These are phyloP conservation scores for Filobasidium floriforme DNA, from an alignment of 768 basidiomycete genomes.

Conservation along the genomic window DNA sequence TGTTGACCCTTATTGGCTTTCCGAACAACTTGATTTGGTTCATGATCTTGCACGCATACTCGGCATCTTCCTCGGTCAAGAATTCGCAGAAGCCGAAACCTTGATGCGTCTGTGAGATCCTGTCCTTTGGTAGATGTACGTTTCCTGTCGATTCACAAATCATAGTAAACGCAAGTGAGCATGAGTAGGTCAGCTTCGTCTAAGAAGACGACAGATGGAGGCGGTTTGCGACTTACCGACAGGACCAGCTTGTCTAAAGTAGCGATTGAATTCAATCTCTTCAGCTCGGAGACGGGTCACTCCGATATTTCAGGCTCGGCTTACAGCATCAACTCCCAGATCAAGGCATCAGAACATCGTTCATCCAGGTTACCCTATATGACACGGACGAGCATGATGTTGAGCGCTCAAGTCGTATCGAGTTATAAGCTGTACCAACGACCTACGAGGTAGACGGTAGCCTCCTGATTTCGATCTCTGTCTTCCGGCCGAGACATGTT, in stretches of 20 bases:
- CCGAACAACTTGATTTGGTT: slow-evolving; percentile 99
- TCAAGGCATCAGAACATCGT: slow-evolving; percentile 79
- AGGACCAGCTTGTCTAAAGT: slow-evolving; percentile 82
- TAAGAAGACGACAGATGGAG: not conserved
- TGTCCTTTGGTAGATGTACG: slow-evolving; percentile 95
- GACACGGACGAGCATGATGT: no score
- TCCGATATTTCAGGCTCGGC: slow-evolving; percentile 12
- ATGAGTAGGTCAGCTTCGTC: not conserved
- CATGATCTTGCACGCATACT: slow-evolving; percentile 99
- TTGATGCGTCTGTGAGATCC: slow-evolving; percentile 96
- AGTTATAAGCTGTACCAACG: not conserved
- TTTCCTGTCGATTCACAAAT: no score
- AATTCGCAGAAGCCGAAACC: slow-evolving; percentile 99
- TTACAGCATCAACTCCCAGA: slow-evolving; percentile 93
- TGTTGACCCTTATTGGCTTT: slow-evolving; percentile 97
- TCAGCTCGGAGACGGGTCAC: not conserved
- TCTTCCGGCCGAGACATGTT: slow-evolving; percentile 56
- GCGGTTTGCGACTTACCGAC: slow-evolving; percentile 60
- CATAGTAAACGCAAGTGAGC: no score
- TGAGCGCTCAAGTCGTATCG: not conserved
- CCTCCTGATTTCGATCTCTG: slow-evolving; percentile 76
- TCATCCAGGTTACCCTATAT: slow-evolving; percentile 94
- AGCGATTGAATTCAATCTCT: not conserved
- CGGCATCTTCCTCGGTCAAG: slow-evolving; percentile 95
- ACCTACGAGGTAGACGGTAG: slow-evolving; percentile 72